A percentile compares a stretch with the other conserved stretches of the same genome.
Evolutionary conservation across 331 rosid species (phyloP).

Genomic region (Quercus lobata): DNA sequence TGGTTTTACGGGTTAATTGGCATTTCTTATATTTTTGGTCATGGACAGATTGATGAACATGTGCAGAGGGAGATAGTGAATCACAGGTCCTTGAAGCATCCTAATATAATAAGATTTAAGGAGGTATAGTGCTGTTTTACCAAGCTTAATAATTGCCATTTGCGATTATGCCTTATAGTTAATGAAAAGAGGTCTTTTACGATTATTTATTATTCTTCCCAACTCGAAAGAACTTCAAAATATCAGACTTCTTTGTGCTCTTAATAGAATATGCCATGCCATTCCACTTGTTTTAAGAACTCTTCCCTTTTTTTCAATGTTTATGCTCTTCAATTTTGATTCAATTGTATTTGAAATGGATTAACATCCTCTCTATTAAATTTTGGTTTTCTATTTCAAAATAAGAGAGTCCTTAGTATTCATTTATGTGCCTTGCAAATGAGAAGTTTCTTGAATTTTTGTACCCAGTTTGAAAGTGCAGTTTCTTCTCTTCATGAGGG

Average conservation of each 20-base stretch:
- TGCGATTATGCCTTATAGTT: neutral
- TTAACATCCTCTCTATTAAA: too few relatives aligned
- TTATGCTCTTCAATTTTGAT: too few relatives aligned
- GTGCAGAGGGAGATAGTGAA: constrained; percentile 96
- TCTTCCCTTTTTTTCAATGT: neutral
- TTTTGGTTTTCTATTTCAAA: too few relatives aligned
- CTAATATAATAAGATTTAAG: constrained; percentile 86
- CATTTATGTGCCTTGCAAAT: too few relatives aligned
- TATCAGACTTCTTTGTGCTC: constrained; percentile 1
- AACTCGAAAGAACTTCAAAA: neutral
- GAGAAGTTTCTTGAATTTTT: too few relatives aligned
- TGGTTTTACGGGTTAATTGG: neutral
- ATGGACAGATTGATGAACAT: constrained; percentile 78
- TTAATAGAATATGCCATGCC: neutral
- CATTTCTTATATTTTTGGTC: neutral
- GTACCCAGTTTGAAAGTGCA: neutral
- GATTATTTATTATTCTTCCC: neutral
- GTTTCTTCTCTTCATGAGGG: too few relatives aligned
- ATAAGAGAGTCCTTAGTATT: too few relatives aligned
- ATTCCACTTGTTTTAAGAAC: neutral
- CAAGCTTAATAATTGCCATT: neutral
- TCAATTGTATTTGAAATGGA: too few relatives aligned
- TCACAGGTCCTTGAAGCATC: constrained; percentile 94
- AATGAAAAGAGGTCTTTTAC: neutral
- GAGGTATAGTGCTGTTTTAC: constrained; percentile 55